Conservation (phyloP, 2,329 filamentous ascomycete genomes). For the Xylariaceae sp. region DNA sequence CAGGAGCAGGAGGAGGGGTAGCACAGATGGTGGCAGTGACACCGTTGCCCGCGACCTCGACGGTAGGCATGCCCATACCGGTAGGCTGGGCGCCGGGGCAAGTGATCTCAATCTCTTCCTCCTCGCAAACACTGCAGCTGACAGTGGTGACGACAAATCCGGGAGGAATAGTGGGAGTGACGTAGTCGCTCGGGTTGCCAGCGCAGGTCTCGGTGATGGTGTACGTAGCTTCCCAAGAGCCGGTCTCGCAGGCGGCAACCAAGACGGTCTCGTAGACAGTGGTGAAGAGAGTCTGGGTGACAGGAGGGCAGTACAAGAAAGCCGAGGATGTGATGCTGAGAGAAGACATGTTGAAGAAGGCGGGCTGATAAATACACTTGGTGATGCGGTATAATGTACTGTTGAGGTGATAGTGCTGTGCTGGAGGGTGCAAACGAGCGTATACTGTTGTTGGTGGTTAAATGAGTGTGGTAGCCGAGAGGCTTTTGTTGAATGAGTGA, state of each 20-base stretch:
- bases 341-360: slow-evolving; percentile 24
- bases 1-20: slow-evolving; percentile 16
- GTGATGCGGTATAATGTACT: slow-evolving; percentile 5
- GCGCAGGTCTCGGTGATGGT: slow-evolving; percentile 38
- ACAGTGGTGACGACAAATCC: slow-evolving; percentile 40
- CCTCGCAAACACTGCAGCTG: slow-evolving; percentile 32
- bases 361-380: neutral
- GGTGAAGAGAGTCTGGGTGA: slow-evolving; percentile 32
- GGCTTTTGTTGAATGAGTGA: slow-evolving; percentile 28
- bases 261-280: slow-evolving; percentile 38
- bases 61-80: slow-evolving; percentile 23
- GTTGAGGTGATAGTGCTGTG: neutral
- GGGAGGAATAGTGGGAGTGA: slow-evolving; percentile 32
- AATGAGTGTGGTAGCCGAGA: slow-evolving; percentile 28
- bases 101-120: slow-evolving; percentile 36
- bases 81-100: slow-evolving; percentile 35
- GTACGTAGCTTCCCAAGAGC: slow-evolving; percentile 40
- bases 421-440: slow-evolving; percentile 8
- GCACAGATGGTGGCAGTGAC: slow-evolving; percentile 32
- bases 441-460: slow-evolving; percentile 4
- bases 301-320: slow-evolving; percentile 31
- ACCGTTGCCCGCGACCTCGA: slow-evolving; percentile 35
- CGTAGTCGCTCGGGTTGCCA: slow-evolving; percentile 31
- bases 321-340: slow-evolving; percentile 30
- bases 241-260: slow-evolving; percentile 38